phyloP scores from a whole-genome alignment of 2,329 filamentous ascomycete species.

The Nigrospora sphaerica region DNA sequence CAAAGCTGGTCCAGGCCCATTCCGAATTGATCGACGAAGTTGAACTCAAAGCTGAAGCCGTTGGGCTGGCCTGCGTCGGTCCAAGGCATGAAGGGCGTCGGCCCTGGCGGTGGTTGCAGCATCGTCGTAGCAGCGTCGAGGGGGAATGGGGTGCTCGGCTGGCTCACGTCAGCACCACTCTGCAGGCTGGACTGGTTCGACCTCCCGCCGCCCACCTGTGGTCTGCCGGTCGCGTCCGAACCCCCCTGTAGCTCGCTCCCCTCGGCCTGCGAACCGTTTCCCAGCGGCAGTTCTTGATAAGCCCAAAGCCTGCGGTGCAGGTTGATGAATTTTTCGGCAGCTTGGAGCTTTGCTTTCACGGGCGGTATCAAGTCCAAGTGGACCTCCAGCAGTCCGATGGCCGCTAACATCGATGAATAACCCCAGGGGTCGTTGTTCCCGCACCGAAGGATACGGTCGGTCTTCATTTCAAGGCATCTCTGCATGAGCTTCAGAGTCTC shows the following conservation, averaged over 20 bases:
- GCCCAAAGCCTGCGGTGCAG: constrained; percentile 51
- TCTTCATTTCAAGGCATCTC: constrained; percentile 53
- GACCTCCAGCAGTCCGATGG: constrained; percentile 50
- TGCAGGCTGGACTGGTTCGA: neutral
- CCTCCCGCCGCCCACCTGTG: constrained; percentile 21
- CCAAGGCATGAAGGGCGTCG: constrained; percentile 24
- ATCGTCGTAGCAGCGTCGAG: constrained; percentile 17
- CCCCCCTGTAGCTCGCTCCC: constrained; percentile 12
- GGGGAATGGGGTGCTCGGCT: constrained; percentile 35
- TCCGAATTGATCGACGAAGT: constrained; percentile 45
- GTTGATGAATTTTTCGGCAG: constrained; percentile 52
- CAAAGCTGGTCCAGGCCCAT: constrained; percentile 49
- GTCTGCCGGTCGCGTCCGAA: constrained; percentile 10
- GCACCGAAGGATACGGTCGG: constrained; percentile 52
- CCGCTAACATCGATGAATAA: constrained; percentile 56
- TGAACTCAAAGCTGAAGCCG: constrained; percentile 44
- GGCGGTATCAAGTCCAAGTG: constrained; percentile 51
- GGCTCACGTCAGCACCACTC: constrained; percentile 6
- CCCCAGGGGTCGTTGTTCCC: constrained; percentile 60
- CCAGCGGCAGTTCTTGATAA: constrained; percentile 37
- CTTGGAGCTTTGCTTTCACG: constrained; percentile 50
- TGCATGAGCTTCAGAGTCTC: constrained; percentile 56
- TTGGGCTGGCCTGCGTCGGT: constrained; percentile 21
- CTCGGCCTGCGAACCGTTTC: constrained; percentile 20
- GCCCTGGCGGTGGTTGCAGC: constrained; percentile 12